Evolutionary conservation across 2,329 filamentous ascomycete genomes (phyloP), one percentile per base, ranked within the genome.

Genomic region (Pyricularia grisea): DNA sequence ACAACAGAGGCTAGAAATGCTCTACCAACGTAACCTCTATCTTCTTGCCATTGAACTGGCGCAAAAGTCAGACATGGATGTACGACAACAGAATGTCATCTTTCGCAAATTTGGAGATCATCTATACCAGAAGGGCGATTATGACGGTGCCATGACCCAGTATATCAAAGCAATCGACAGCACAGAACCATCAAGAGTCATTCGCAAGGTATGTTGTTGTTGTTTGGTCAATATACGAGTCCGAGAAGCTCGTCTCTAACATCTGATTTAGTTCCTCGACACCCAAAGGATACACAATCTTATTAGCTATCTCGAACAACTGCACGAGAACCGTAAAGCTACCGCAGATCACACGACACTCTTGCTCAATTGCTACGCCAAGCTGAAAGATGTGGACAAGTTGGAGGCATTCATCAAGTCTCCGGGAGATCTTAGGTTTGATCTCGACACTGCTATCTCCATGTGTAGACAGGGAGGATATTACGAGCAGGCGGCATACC

Each of bases 381-480:
- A 99, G 76, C 82, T 98, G 20, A 99, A 99, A 78, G 95, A 99
- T 76, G 94, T 97, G 5, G 91, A 93, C 69, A 99, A 99, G 80
- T 84, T 99, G 7, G 94, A 99, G 76, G 91, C 91, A 28, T 99
- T 99, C 73, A 99, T 99, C 80, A 97, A 97, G 76, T 94, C 93
- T 31, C 94, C 94, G 0, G 93, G 92, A 2, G 94, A 97, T 74
- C 85, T 97, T 61, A 97, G 96, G 75, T 99, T 99, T 75, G 95
- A 99, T 77, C 84, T 98, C 2, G 95, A 99, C 73, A 99, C 95
- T 0, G 95, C 95, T 17, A 99, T 99, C 72, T 88, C 91, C 1
- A 97, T 99, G 93, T 99, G 95, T 76, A 88, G 96, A 31, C 95
- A 99, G 80, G 95, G 94, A 12, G 94, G 95, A 0, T 99, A 99